Conservation (phyloP, 164 flowering plant genomes). For the Vitis amurensis region DNA sequence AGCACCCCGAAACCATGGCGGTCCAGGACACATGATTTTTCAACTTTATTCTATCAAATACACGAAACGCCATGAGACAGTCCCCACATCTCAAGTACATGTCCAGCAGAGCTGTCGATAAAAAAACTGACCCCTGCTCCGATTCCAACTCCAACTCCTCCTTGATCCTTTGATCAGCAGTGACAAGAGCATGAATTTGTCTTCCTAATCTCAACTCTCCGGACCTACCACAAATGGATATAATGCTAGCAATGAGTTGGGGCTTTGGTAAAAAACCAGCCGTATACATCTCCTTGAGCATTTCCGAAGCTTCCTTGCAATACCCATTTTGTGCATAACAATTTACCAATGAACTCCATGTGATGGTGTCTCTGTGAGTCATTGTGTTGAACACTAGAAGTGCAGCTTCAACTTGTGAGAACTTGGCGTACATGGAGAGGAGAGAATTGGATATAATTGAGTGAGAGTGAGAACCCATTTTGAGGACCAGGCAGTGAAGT, state of each 20-base stretch:
- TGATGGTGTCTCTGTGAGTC: conserved; percentile 48
- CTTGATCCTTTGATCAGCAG: conserved; percentile 28
- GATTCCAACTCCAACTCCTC: background rate
- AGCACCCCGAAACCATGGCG: conserved; percentile 52
- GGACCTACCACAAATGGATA: conserved; percentile 31
- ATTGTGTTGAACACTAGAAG: conserved; percentile 49
- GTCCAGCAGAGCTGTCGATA: conserved; percentile 53
- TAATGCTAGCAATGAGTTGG: conserved; percentile 44
- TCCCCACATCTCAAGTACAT: conserved; percentile 45
- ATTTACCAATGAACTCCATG: conserved; percentile 57
- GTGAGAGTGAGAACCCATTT: conserved; percentile 32
- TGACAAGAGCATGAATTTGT: conserved; percentile 43
- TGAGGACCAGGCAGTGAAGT: conserved; percentile 44
- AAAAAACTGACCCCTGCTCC: conserved; percentile 22
- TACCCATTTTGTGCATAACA: conserved; percentile 48
- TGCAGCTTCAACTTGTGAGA: conserved; percentile 23
- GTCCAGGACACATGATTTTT: conserved; percentile 71
- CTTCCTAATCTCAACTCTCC: conserved; percentile 35
- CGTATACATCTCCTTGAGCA: conserved; percentile 32
- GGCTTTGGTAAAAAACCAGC: conserved; percentile 38
- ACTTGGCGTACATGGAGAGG: conserved; percentile 50
- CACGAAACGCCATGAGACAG: conserved; percentile 29
- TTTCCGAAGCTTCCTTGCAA: conserved; percentile 21
- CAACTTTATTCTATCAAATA: conserved; percentile 39
- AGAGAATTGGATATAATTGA: conserved; percentile 52